Base-by-base conservation (phyloP, 768 basidiomycete genomes). In the Suillus hirtellus region DNA sequence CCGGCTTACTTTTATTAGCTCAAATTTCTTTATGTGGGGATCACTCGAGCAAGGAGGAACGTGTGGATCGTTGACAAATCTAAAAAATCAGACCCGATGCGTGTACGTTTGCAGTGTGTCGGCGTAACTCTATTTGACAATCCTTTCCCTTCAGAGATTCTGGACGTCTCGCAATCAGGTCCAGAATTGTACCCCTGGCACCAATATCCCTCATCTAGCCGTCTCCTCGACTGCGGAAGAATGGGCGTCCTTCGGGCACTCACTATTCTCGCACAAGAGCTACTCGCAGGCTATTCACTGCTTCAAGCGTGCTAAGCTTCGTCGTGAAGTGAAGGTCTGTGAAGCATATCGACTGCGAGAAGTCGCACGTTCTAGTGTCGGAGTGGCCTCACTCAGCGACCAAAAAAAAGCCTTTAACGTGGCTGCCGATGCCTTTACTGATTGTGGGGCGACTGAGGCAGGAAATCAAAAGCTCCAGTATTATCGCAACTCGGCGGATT, bases 31-130 rank as follows among this genome's bases (percentile, higher is more conserved):
- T 91, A 91, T 62, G 89, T 91, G 2, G 89, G 88, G 0, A 81
- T 89, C 15, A 90, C 89, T 0, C 73, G 89, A 46, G 88, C 89
- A 1, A 80, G 86, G 46, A 87, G 85, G 62, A 87, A 88, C 60
- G 68, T 90, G 6, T 89, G 89, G 88, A 84, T 91, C n/a, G 82
- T 83, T 2, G 89, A 91, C 70, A 79, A 77, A 40, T 89, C 88
- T 0, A 73, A 77, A 0, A 84, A 81, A 62, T 77, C 81, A 17
- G 81, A 84, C 46, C 81, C 86, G 2, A 85, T 89, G 84, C 76
- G 80, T 67, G 88, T 88, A 58, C 56, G 80, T 69, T 31, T 40
- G 1, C 34, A 35, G 14, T 14, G 17, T n/a, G 31, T 19, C 10
- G 34, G 47, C 21, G 4, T 60, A 58, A 58, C 42, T 60, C 17